phyloP scores from a whole-genome alignment of 2,329 filamentous ascomycete species.

The Alternaria sp. region DNA sequence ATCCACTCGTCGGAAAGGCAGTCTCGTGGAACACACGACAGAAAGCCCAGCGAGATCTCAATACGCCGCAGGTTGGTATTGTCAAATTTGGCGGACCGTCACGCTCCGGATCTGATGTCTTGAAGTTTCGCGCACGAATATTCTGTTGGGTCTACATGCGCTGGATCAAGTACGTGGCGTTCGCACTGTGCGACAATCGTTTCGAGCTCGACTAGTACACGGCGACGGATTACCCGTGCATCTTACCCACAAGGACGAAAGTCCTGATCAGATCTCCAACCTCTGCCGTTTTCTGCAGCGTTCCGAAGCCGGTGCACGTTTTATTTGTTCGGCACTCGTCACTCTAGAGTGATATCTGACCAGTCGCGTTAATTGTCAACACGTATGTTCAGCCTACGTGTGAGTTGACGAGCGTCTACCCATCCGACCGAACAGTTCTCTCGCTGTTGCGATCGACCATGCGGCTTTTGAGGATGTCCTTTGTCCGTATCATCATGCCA shows the following conservation, averaged over 20 bases:
- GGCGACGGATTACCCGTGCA: slow-evolving; percentile 58
- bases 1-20: slow-evolving; percentile 68
- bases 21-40: no score
- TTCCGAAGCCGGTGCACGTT: slow-evolving; percentile 61
- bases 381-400: slow-evolving; percentile 60
- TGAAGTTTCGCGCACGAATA: slow-evolving; percentile 18
- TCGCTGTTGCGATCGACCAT: slow-evolving; percentile 53
- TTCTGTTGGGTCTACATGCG: slow-evolving; percentile 20
- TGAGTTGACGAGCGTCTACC: slow-evolving; percentile 66
- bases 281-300: slow-evolving; percentile 44
- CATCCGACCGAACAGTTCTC: slow-evolving; percentile 39
- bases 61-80: slow-evolving; percentile 41
- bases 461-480: slow-evolving; percentile 96
- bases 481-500: slow-evolving; percentile 81
- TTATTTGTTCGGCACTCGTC: slow-evolving; percentile 56
- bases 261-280: slow-evolving; percentile 55
- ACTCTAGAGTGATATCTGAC: slow-evolving; percentile 60
- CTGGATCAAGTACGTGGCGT: slow-evolving; percentile 41
- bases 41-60: slow-evolving; percentile 63
- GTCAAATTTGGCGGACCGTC: slow-evolving; percentile 46
- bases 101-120: slow-evolving; percentile 48
- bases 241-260: slow-evolving; percentile 55
- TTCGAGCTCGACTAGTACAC: slow-evolving; percentile 11
- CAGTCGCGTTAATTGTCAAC: slow-evolving; percentile 73
- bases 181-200: slow-evolving; percentile 27